Conservation (phyloP, 768 basidiomycete genomes). For the Cystofilobasidium ferigula region DNA sequence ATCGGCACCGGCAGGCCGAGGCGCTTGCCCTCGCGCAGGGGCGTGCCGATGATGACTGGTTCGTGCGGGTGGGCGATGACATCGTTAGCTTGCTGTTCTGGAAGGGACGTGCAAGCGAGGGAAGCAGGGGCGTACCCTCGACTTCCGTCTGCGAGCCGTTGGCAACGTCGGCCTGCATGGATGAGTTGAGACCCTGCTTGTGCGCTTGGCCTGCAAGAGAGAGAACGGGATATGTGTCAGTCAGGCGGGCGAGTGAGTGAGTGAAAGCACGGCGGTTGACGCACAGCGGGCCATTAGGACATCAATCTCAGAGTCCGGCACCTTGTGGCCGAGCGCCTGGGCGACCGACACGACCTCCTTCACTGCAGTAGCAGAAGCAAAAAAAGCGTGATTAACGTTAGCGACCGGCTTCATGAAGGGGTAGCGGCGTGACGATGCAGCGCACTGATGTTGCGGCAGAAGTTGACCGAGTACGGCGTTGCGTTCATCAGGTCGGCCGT, state of each 20-base stretch:
- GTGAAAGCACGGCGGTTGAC: not conserved
- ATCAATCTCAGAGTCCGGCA: conserved; percentile 19
- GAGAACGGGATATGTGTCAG: not conserved
- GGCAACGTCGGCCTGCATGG: conserved; percentile 26
- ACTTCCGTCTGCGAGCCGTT: conserved; percentile 18
- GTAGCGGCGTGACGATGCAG: too few relatives aligned
- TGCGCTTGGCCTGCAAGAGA: conserved; percentile 16
- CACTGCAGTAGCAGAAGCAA: conserved; percentile 1
- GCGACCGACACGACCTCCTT: conserved; percentile 24
- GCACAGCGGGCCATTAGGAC: conserved; percentile 23
- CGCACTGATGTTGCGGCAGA: conserved; percentile 25
- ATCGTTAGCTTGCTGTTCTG: too few relatives aligned
- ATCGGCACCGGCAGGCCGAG: conserved; percentile 15
- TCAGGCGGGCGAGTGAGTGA: not conserved
- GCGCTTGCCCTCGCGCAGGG: conserved; percentile 19
- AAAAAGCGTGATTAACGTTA: not conserved
- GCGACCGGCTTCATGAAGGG: too few relatives aligned
- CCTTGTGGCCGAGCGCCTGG: conserved; percentile 24
- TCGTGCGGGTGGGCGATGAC: not conserved
- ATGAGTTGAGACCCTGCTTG: conserved; percentile 23
- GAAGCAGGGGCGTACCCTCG: conserved; percentile 3
- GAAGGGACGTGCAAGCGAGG: not conserved
- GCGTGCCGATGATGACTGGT: conserved; percentile 25
- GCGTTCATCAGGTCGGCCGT: conserved; percentile 22
- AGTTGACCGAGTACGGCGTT: conserved; percentile 15